Evolutionary conservation across 768 basidiomycete species (phyloP).

Genomic region (Boletus sp.): DNA sequence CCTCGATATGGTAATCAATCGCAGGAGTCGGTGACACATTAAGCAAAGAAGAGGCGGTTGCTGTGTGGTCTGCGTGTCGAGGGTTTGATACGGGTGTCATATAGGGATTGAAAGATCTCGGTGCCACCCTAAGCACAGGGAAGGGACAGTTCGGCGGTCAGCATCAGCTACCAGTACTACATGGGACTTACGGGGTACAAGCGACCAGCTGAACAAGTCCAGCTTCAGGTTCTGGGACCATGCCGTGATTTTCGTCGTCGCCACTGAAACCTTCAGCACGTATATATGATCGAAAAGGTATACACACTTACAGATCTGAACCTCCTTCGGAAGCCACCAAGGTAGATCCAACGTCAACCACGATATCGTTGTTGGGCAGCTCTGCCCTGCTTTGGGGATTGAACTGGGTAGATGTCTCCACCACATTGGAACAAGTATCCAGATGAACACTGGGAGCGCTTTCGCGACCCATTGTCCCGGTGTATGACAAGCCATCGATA

Average conservation of each 20-base stretch:
- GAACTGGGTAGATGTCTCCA: not conserved
- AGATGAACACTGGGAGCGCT: not conserved
- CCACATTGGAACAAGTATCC: not conserved
- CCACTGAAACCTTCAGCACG: not conserved
- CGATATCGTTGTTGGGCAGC: not conserved
- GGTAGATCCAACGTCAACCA: not conserved
- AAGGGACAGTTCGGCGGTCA: not conserved
- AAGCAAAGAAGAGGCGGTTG: not conserved
- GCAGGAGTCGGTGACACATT: slow-evolving; percentile 6
- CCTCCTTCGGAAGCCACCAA: not conserved
- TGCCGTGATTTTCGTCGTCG: not conserved
- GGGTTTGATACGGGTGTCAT: slow-evolving; percentile 28
- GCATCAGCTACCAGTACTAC: not conserved
- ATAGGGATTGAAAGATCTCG: slow-evolving; percentile 21
- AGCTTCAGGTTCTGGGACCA: not conserved
- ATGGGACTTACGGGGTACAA: slow-evolving; percentile 21
- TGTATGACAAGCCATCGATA: not conserved
- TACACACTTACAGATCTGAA: slow-evolving; percentile 9
- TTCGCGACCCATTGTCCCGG: not conserved
- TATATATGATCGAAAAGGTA: not conserved
- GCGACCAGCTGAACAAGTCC: not conserved
- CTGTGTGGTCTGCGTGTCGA: slow-evolving; percentile 1
- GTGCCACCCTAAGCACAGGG: slow-evolving; percentile 7
- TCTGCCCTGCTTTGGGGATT: not conserved
- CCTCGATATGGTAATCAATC: not conserved